phyloP scores from a whole-genome alignment of 2,329 filamentous ascomycete species.

The Colletotrichum sp. region DNA sequence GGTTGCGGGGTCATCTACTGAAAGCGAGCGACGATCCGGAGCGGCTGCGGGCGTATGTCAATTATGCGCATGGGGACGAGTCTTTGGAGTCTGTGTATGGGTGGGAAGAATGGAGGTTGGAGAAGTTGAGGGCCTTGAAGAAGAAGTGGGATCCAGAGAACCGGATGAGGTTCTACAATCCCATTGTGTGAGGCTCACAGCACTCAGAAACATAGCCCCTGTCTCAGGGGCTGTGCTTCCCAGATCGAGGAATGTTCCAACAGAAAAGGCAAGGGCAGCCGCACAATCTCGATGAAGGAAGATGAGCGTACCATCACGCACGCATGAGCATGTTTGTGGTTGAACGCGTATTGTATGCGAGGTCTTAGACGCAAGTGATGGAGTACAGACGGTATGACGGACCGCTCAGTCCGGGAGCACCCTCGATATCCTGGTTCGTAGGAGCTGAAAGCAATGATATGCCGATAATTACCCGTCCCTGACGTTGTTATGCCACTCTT shows the following conservation, averaged over 20 bases:
- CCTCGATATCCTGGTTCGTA: background rate
- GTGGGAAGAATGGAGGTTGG: slow-evolving; percentile 26
- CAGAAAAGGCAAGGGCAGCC: background rate
- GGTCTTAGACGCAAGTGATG: background rate
- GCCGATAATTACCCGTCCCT: background rate
- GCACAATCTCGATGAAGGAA: background rate
- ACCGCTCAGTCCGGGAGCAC: background rate
- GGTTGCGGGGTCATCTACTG: slow-evolving; percentile 25
- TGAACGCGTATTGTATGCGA: background rate
- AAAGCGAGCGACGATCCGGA: slow-evolving; percentile 25
- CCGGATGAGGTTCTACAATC: slow-evolving; percentile 28
- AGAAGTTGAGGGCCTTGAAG: slow-evolving; percentile 29
- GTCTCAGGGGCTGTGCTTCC: background rate
- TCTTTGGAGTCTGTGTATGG: slow-evolving; percentile 27
- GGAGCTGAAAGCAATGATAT: accelerated
- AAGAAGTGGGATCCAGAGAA: slow-evolving; percentile 30
- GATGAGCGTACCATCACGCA: background rate
- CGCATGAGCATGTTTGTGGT: background rate
- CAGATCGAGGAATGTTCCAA: background rate
- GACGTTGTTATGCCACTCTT: accelerated
- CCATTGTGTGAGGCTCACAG: slow-evolving; percentile 14
- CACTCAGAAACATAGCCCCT: background rate
- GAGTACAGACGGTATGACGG: background rate
- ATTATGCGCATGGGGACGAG: slow-evolving; percentile 37
- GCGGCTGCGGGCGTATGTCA: slow-evolving; percentile 32